These are phyloP conservation scores for Anisodus tanguticus DNA, from an alignment of 257 asterid genomes.

Conservation along the genomic window DNA sequence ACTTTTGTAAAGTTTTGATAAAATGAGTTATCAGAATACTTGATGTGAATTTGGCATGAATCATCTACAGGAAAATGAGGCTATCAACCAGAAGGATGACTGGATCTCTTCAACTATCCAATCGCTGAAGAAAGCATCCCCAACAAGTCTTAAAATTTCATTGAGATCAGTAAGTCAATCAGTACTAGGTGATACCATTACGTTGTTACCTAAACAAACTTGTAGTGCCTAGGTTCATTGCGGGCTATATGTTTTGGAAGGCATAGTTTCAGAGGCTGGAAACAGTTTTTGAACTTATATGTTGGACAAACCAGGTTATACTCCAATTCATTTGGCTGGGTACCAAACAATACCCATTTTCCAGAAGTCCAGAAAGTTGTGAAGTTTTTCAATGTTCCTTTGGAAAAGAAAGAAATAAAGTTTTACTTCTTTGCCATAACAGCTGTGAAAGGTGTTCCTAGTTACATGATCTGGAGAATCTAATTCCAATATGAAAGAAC, in stretches of 20 bases:
- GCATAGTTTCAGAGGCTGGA: neutral
- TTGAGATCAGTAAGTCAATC: conserved; percentile 72
- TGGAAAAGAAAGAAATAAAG: neutral
- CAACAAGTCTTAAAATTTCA: conserved; percentile 83
- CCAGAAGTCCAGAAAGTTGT: neutral
- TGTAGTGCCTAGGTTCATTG: neutral
- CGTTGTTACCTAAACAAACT: neutral
- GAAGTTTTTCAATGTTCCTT: neutral
- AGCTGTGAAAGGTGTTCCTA: neutral
- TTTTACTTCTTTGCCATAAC: neutral
- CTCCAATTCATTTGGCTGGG: neutral
- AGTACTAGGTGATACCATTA: conserved; percentile 9
- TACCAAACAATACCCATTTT: neutral
- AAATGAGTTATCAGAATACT: neutral
- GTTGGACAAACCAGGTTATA: neutral
- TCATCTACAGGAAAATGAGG: conserved; percentile 63
- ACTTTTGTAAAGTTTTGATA: neutral
- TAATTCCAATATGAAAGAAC: neutral
- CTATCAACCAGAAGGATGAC: conserved; percentile 51
- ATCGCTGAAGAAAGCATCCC: conserved; percentile 84
- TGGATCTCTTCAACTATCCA: conserved; percentile 75
- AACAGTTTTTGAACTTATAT: neutral
- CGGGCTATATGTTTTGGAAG: neutral
- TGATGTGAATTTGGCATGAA: conserved; percentile 26
- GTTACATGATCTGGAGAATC: neutral